Conservation (phyloP, 768 basidiomycete species). For the Agaricus subrufescens region DNA sequence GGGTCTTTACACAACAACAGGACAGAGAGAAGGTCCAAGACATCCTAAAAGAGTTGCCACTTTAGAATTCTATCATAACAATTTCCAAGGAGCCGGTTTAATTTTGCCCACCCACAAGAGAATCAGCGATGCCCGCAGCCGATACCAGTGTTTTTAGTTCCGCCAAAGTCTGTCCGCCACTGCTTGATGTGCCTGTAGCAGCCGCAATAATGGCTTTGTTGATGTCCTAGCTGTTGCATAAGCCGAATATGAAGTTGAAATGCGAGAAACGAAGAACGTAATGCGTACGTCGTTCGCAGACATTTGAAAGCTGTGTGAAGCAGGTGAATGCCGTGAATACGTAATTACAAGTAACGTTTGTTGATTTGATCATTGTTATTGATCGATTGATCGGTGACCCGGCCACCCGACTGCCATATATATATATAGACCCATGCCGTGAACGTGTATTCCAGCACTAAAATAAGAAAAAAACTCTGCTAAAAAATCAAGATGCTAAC, state of each 20-base stretch:
- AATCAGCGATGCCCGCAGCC: not conserved
- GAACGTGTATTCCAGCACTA: too few species aligned
- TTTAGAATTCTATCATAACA: not conserved
- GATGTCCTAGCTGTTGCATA: not conserved
- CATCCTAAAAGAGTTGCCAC: slow-evolving; percentile 28
- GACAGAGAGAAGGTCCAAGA: slow-evolving; percentile 36
- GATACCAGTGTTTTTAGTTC: not conserved
- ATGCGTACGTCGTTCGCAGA: not conserved
- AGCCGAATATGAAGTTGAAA: not conserved
- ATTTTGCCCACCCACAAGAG: slow-evolving; percentile 2
- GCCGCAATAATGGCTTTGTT: not conserved
- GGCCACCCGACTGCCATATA: not conserved
- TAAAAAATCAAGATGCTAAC: too few species aligned
- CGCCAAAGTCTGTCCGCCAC: not conserved
- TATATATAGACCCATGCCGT: too few species aligned
- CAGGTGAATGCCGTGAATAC: not conserved
- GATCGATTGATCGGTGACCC: not conserved
- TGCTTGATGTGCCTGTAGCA: not conserved
- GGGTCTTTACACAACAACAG: slow-evolving; percentile 33
- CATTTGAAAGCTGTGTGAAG: not conserved
- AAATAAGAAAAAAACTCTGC: too few species aligned
- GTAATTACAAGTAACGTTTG: too few species aligned
- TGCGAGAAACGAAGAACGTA: not conserved
- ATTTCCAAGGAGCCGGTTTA: too few species aligned
- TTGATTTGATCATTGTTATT: too few species aligned